Base-by-base conservation (phyloP, 176 grass and related monocot species). In the Canna indica region DNA sequence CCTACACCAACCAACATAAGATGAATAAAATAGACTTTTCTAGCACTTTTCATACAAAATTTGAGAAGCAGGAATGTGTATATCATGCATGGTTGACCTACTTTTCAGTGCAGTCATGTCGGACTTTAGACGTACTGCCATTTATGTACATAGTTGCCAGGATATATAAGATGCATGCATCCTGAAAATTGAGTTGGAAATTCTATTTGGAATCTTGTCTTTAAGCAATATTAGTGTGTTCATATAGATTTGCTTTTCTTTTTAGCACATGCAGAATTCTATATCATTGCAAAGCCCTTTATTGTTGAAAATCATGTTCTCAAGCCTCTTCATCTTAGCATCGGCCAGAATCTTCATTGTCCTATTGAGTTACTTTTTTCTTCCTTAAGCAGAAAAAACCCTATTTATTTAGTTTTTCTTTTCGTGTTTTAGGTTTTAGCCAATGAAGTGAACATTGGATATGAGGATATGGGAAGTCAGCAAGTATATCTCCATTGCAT, bases 401-500 rank as follows among this genome's bases (percentile, higher is more conserved):
- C n/a, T 10, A 3, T 16, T 30, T n/a, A 11, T 46, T 11, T 13
- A 11, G 1, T 24, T 52, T 10, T 3, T 50, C 1, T 52, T 71
- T 9, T 29, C 20, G 15, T 10, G 0, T 48, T 25, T 35, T 24
- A 66, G 59, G 27, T 32, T 50, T 52, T 33, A 75, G 81, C 89
- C 22, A 78, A 90, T 0, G 94, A 92, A 66, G 94, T 90, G 33
- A 97, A 97, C 68, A 83, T 92, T 13, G 94, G 89, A 11, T 97
- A 97, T 24, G 89, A 97, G 72, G 84, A 93, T 76, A 93, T 97
- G 89, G 81, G 82, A 45, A 97, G 84, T 85, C 86, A 87, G 72
- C 89, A 97, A 76, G 94, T 97, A 97, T 75, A 73, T 26, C 3
- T 65, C 52, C 14, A 59, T n/a, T 45, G 14, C 42, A 46, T 26